Conservation (phyloP, 2,329 filamentous ascomycete genomes). For the Magnaporthiopsis poae region DNA sequence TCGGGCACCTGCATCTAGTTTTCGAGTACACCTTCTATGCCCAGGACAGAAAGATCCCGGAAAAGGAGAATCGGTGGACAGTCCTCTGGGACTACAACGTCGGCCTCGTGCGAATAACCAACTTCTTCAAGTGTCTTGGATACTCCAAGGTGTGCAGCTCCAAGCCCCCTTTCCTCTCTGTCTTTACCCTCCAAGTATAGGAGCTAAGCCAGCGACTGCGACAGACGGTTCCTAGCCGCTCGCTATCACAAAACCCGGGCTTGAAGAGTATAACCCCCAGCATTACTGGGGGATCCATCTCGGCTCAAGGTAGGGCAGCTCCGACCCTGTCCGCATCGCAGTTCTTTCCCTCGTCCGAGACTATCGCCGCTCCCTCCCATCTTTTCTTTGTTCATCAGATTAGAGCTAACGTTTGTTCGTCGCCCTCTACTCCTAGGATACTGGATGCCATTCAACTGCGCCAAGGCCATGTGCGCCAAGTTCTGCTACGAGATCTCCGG, state of each 20-base stretch:
- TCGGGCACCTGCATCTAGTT: constrained; percentile 36
- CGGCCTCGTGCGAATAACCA: constrained; percentile 84
- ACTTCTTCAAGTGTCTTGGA: constrained; percentile 83
- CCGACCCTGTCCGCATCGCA: constrained; percentile 3
- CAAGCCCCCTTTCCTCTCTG: not conserved
- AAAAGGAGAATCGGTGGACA: constrained; percentile 45
- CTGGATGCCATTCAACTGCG: constrained; percentile 88
- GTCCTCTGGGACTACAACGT: constrained; percentile 98
- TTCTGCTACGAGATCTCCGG: constrained; percentile 81
- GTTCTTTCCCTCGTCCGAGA: not conserved
- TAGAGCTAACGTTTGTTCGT: constrained; percentile 8
- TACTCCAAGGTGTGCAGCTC: constrained; percentile 64
- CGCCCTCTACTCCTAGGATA: constrained; percentile 55
- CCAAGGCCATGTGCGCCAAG: constrained; percentile 75
- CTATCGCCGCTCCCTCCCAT: not conserved
- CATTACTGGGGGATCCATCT: constrained; percentile 84
- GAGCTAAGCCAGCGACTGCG: not conserved
- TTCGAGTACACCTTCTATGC: constrained; percentile 75
- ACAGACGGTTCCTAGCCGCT: constrained; percentile 80
- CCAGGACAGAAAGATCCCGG: constrained; percentile 45
- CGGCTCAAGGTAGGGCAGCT: constrained; percentile 64
- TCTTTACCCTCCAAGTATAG: not conserved
- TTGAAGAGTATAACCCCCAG: constrained; percentile 84
- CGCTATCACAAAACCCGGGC: constrained; percentile 66
- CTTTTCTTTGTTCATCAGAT: not conserved